phyloP scores from a whole-genome alignment of 2,329 filamentous ascomycete genomes.

The Claviceps pazoutovae region DNA sequence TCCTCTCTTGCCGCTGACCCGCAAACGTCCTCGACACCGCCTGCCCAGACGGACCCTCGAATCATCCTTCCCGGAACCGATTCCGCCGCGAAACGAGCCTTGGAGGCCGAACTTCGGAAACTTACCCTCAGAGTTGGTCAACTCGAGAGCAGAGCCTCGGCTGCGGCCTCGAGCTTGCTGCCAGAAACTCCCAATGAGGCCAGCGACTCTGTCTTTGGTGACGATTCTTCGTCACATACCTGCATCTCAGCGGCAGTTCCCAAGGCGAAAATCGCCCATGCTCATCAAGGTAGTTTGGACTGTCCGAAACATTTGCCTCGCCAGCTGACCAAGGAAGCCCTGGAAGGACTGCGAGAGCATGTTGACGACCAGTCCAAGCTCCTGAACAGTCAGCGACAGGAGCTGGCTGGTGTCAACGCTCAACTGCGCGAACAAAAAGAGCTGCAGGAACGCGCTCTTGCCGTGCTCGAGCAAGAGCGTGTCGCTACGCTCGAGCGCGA shows the following conservation, averaged over 20 bases:
- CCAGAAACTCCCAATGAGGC: slow-evolving; percentile 75
- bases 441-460: slow-evolving; percentile 69
- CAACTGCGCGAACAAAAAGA: slow-evolving; percentile 78
- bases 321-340: slow-evolving; percentile 65
- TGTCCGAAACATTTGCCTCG: slow-evolving; percentile 22
- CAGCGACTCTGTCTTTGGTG: slow-evolving; percentile 48
- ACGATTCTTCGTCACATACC: slow-evolving; percentile 30
- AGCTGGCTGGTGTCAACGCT: slow-evolving; percentile 72
- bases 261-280: slow-evolving; percentile 32
- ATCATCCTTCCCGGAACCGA: slow-evolving; percentile 66
- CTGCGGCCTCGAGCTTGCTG: slow-evolving; percentile 43
- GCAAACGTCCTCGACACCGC: slow-evolving; percentile 23
- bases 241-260: slow-evolving; percentile 26
- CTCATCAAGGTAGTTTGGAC: slow-evolving; percentile 26
- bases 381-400: slow-evolving; percentile 73
- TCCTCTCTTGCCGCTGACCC: slow-evolving; percentile 35
- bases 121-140: slow-evolving; percentile 65
- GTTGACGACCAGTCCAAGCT: slow-evolving; percentile 88
- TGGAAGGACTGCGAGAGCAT: slow-evolving; percentile 75
- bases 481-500: slow-evolving; percentile 85
- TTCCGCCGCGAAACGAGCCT: slow-evolving; percentile 57
- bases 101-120: slow-evolving; percentile 73
- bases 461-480: slow-evolving; percentile 71
- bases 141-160: slow-evolving; percentile 64
- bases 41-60: slow-evolving; percentile 30